Evolutionary conservation across 805 yeast species (phyloP), one percentile per base, ranked within the genome.

Genomic region (Ogataea kodamae): DNA sequence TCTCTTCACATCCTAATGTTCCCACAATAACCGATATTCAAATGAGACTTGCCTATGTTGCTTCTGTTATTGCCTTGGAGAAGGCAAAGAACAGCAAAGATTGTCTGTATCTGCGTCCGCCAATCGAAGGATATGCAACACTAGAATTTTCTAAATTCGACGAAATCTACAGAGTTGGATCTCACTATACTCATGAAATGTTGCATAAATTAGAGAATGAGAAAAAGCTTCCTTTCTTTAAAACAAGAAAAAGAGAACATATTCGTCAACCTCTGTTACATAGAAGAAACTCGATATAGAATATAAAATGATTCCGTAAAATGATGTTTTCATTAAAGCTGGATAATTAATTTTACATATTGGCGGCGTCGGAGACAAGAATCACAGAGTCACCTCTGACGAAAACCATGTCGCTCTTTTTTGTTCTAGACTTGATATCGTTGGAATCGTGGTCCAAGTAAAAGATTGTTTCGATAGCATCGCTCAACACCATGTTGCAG

Each of bases 311-410:
- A 10, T 17, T 22, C 18, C 23, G 25, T 25, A 16, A 11, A 13
- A 11, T 22, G 11, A 27, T 22, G 14, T 12, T 19, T 25, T 19
- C 21, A 21, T 32, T n/a, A 18, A 22, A 6, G 19, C 18, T 25
- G 6, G n/a, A 25, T 20, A 25, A 9, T 31, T 25, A 18, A 31
- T 15, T 15, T 46, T 26, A 54, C 24, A 50, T 43, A 26, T 54
- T 53, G 5, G 55, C 39, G 10, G 55, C 58, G 39, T 58, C 63
- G 14, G 56, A 78, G 34, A 92, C 80, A 48, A 89, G 70, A 31
- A 94, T 86, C 26, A 92, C 97, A 3, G 94, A 79, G 62, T 92
- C 98, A n/a, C 99, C 99, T 65, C 99, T 80, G 10, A 92, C 89
- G 62, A 90, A 90, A 25, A 92, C 78, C 88, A 92, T 85, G 36